phyloP scores from a whole-genome alignment of 805 yeast genomes.

The Wickerhamiella australiensis region DNA sequence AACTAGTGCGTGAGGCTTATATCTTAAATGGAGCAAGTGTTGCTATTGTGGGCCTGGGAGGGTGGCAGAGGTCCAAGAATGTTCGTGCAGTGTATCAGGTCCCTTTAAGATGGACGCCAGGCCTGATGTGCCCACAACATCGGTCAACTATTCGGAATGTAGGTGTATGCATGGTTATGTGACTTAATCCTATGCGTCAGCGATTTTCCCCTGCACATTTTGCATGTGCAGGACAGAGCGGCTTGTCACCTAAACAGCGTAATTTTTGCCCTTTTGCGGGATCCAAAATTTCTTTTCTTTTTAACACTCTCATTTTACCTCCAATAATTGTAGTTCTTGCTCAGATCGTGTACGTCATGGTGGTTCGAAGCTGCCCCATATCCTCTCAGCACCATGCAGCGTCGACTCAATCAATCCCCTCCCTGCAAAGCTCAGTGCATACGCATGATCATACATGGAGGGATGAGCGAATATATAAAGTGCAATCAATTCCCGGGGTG shows the following conservation, averaged over 20 bases:
- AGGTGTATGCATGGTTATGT: background rate
- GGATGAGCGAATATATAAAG: background rate
- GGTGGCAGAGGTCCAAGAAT: no score
- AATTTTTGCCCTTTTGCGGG: background rate
- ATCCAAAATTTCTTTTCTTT: background rate
- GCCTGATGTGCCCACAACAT: background rate
- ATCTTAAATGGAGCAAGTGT: no score
- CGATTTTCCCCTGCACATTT: background rate
- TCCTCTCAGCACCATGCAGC: background rate
- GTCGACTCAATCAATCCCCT: background rate
- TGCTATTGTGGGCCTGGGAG: no score
- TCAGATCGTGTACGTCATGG: background rate
- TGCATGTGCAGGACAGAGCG: background rate
- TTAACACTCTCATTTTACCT: no score
- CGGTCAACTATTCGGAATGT: background rate
- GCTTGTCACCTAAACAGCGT: no score
- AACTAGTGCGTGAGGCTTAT: no score
- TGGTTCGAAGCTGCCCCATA: background rate
- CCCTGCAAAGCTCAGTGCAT: background rate
- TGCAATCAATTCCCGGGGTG: background rate
- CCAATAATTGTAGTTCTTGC: background rate
- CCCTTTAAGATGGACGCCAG: no score
- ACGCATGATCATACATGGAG: background rate
- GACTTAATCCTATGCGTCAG: background rate
- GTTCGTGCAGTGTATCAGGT: no score